A percentile compares a stretch with the other conserved stretches of the same genome.
phyloP scores from a whole-genome alignment of 1,284 basidiomycete genomes.

The Pseudomicrostroma phylloplanum region DNA sequence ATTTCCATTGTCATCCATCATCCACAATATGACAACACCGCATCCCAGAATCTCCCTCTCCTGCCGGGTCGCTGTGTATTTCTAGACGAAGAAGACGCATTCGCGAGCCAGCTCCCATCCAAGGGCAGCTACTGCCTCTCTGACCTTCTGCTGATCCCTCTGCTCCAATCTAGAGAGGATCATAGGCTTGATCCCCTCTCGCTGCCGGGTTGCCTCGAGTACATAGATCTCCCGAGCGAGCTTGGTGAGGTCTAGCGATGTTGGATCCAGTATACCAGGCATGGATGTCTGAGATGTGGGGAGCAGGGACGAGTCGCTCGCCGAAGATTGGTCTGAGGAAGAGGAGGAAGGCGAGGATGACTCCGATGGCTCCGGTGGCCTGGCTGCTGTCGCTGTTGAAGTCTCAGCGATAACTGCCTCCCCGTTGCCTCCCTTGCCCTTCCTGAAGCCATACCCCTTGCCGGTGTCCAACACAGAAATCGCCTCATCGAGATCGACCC shows the following conservation, averaged over 20 bases:
- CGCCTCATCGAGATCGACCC: slow-evolving; percentile 8
- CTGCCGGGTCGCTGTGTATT: too few relatives aligned
- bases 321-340: neutral
- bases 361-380: neutral
- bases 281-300: too few relatives aligned
- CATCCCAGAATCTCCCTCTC: too few relatives aligned
- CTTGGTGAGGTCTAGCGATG: neutral
- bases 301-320: too few relatives aligned
- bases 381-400: neutral
- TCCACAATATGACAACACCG: too few relatives aligned
- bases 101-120: neutral
- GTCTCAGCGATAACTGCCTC: neutral
- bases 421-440: neutral
- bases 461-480: neutral
- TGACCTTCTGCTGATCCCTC: neutral
- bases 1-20: too few relatives aligned
- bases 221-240: neutral
- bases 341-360: neutral
- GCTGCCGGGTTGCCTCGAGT: neutral
- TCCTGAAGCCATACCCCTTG: neutral
- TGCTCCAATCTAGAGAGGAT: neutral
- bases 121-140: neutral
- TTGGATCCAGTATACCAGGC: neutral
- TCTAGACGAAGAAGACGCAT: neutral
- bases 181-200: neutral